phyloP scores from a whole-genome alignment of 164 flowering plant species.

The Amborella trichopoda region DNA sequence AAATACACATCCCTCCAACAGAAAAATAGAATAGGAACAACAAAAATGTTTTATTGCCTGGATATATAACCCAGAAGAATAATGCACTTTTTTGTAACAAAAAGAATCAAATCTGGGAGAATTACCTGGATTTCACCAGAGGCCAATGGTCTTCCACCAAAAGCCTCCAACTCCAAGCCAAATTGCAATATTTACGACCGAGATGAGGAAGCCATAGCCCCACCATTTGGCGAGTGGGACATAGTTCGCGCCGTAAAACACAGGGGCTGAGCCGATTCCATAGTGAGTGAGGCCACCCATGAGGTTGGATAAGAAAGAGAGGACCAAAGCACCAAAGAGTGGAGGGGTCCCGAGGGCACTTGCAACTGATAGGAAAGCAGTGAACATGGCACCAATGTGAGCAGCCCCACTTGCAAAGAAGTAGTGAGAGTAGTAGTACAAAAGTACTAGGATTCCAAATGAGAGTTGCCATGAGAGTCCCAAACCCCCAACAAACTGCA shows the following conservation, averaged over 20 bases:
- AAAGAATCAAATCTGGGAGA: too few relatives aligned
- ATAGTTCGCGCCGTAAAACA: constrained; percentile 82
- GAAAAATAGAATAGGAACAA: too few relatives aligned
- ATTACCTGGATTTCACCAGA: too few relatives aligned
- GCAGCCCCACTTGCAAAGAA: constrained; percentile 98
- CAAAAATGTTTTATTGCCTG: too few relatives aligned
- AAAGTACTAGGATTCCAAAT: constrained; percentile 78
- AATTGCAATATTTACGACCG: constrained; percentile 66
- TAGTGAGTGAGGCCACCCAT: constrained; percentile 93
- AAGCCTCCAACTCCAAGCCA: constrained; percentile 88
- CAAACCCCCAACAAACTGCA: constrained; percentile 90
- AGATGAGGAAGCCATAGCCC: constrained; percentile 83
- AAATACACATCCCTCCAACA: too few relatives aligned
- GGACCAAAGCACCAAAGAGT: constrained; percentile 67
- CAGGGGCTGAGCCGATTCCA: constrained; percentile 93
- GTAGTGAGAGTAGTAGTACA: constrained; percentile 91
- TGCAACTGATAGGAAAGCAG: constrained; percentile 85
- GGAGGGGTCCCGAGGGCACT: constrained; percentile 88
- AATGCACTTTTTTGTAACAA: too few relatives aligned
- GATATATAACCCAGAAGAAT: too few relatives aligned
- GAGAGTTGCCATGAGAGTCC: constrained; percentile 89
- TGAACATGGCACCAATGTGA: constrained; percentile 95
- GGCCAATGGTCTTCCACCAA: constrained; percentile 89
- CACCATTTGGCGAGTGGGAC: constrained; percentile 82
- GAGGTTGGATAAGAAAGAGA: constrained; percentile 78